A percentile compares a stretch with the other conserved stretches of the same genome.
These are phyloP conservation scores for Macrophomina pseudophaseolina DNA, from an alignment of 2,329 filamentous ascomycete species.

Conservation along the genomic window DNA sequence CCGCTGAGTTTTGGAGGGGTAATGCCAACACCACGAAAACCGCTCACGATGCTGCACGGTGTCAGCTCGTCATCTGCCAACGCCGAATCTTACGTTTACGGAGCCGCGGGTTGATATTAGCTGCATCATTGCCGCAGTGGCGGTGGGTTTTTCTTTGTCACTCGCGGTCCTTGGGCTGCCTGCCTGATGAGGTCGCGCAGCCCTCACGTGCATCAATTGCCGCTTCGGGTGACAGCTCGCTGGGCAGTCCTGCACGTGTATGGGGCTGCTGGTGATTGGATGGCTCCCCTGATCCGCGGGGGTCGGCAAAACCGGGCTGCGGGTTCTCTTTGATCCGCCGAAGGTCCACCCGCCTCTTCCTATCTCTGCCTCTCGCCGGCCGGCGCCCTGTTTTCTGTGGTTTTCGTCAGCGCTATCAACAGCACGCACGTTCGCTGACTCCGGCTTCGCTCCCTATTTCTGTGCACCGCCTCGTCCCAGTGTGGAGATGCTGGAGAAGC, in stretches of 20 bases:
- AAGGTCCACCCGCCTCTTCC: slow-evolving; percentile 8
- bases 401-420: background rate
- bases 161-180: background rate
- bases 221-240: background rate
- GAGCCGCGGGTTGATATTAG: background rate
- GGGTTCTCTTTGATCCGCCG: slow-evolving; percentile 2
- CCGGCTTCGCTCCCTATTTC: slow-evolving; percentile 6
- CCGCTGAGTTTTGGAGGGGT: background rate
- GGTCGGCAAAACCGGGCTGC: slow-evolving; percentile 5
- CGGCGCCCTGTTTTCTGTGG: background rate
- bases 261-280: background rate
- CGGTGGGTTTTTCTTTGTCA: slow-evolving; percentile 7
- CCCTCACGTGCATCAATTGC: background rate
- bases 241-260: background rate
- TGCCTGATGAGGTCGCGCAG: background rate
- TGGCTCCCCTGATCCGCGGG: background rate
- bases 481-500: background rate
- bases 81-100: background rate
- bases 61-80: background rate
- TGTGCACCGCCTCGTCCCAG: background rate
- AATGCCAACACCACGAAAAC: slow-evolving; percentile 22
- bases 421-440: background rate
- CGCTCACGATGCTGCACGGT: slow-evolving; percentile 13
- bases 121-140: background rate
- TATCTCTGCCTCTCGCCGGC: slow-evolving; percentile 1